These are phyloP conservation scores for Alternaria ethzedia DNA, from an alignment of 2,329 filamentous ascomycete species.

Conservation along the genomic window DNA sequence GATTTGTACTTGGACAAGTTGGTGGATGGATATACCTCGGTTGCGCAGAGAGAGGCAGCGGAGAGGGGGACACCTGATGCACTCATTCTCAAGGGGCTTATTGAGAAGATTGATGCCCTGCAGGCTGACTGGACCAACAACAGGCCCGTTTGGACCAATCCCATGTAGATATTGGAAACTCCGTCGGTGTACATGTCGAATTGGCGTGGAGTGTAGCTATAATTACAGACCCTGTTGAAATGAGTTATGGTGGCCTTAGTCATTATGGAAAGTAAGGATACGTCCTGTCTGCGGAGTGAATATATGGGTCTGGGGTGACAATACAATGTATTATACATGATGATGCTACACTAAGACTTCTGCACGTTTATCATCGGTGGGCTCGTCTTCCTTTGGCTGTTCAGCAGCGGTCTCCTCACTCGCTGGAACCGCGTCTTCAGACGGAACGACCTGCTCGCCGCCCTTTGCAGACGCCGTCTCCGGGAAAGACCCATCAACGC, in stretches of 20 bases:
- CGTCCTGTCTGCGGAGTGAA: background rate
- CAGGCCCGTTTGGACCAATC: too few species aligned
- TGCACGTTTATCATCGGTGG: background rate
- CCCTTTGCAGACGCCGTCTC: background rate
- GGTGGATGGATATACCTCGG: conserved; percentile 1
- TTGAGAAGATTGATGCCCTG: background rate
- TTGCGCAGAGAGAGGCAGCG: background rate
- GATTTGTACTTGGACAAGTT: background rate
- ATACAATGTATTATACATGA: background rate
- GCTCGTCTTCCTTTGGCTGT: background rate
- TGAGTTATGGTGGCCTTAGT: too few species aligned
- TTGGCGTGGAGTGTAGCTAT: too few species aligned
- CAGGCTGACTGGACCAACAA: background rate
- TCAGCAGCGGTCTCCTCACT: background rate
- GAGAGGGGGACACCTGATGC: background rate
- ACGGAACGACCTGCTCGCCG: background rate
- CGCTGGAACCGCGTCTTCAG: background rate
- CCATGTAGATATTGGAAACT: too few species aligned
- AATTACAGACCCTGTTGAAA: too few species aligned
- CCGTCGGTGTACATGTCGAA: too few species aligned
- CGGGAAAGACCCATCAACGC: background rate
- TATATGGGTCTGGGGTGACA: background rate
- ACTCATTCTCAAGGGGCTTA: background rate
- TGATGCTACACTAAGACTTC: background rate
- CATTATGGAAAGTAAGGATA: too few species aligned